Conservation (phyloP, 2,329 filamentous ascomycete genomes). For the Domatiomyces globalis region DNA sequence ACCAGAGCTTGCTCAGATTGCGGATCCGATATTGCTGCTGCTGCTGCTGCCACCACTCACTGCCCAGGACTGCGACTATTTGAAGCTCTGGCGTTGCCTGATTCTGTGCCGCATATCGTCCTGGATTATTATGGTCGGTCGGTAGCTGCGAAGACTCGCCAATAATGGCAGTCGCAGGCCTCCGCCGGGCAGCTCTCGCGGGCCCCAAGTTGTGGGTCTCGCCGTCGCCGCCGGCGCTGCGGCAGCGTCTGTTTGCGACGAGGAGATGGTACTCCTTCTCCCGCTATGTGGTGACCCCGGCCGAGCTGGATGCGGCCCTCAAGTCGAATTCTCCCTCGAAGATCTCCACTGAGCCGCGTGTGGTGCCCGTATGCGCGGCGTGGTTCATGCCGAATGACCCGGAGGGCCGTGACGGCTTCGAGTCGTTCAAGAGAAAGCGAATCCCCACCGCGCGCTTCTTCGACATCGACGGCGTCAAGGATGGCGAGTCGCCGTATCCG, state of each 20-base stretch:
- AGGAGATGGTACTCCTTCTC: constrained; percentile 42
- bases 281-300: constrained; percentile 74
- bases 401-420: constrained; percentile 56
- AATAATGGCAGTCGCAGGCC: not conserved
- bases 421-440: constrained; percentile 66
- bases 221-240: constrained; percentile 2
- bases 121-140: not conserved
- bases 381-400: constrained; percentile 94
- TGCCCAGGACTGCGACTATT: not conserved
- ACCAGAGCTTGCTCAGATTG: too few species aligned
- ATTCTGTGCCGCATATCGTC: not conserved
- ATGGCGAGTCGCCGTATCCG: constrained; percentile 75
- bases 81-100: not conserved
- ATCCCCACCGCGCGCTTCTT: constrained; percentile 92
- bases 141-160: not conserved
- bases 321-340: constrained; percentile 66
- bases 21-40: too few species aligned
- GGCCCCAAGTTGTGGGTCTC: not conserved
- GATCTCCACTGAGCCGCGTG: constrained; percentile 66
- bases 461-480: constrained; percentile 82
- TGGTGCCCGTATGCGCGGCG: constrained; percentile 77
- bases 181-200: constrained; percentile 1
- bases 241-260: constrained; percentile 4
- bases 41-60: too few species aligned
- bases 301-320: constrained; percentile 66